A percentile compares a stretch with the other conserved stretches of the same genome.
Evolutionary conservation across 2,329 filamentous ascomycete genomes (phyloP).

Genomic region (Arachnomyces sp.): DNA sequence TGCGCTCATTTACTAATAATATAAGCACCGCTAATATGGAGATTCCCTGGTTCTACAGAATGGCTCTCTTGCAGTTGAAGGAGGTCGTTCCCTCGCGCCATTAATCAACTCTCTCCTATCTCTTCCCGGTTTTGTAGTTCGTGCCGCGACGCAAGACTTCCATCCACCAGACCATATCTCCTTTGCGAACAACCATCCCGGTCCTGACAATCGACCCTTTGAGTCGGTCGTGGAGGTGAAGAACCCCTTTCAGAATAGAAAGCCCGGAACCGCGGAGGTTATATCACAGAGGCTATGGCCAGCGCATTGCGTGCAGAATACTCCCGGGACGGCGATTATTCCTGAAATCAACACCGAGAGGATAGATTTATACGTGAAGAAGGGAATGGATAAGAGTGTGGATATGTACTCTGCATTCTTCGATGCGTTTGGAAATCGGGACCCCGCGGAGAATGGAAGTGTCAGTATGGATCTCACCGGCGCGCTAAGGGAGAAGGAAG

Average conservation of each 20-base stretch:
- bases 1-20: conserved; percentile 27
- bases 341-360: conserved; percentile 57
- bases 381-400: conserved; percentile 64
- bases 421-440: conserved; percentile 59
- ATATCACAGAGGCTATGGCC: conserved; percentile 76
- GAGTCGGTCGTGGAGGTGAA: conserved; percentile 55
- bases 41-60: conserved; percentile 45
- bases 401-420: conserved; percentile 96
- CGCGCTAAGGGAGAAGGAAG: conserved; percentile 47
- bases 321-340: conserved; percentile 64
- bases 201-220: conserved; percentile 60
- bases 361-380: conserved; percentile 64
- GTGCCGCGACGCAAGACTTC: conserved; percentile 86
- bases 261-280: conserved; percentile 46
- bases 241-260: conserved; percentile 34
- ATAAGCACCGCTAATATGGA: neutral
- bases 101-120: conserved; percentile 67
- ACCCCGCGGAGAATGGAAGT: conserved; percentile 23
- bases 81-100: conserved; percentile 62
- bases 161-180: conserved; percentile 80
- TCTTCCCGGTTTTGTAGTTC: conserved; percentile 59
- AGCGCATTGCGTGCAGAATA: conserved; percentile 73
- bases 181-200: conserved; percentile 70
- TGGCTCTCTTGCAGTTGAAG: conserved; percentile 74
- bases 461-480: conserved; percentile 54